A percentile compares a stretch with the other conserved stretches of the same genome.
phyloP scores from a whole-genome alignment of 2,329 filamentous ascomycete genomes.

The Aureobasidium sp. region DNA sequence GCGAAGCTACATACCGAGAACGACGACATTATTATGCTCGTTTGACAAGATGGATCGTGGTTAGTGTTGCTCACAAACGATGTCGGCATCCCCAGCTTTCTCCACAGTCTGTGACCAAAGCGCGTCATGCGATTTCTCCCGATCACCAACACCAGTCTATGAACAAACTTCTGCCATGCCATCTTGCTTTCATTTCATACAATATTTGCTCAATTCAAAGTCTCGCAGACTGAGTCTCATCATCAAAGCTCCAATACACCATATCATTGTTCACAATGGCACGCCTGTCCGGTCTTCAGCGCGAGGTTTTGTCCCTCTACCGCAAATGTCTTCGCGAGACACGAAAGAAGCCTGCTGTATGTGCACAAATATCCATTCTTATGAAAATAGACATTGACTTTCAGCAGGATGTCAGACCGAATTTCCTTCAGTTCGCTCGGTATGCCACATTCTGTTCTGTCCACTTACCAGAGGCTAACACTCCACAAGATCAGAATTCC shows the following conservation, averaged over 20 bases:
- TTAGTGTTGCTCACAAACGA: background rate
- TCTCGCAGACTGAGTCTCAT: background rate
- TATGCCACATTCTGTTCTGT: background rate
- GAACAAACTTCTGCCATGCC: background rate
- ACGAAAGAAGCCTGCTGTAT: constrained; percentile 69
- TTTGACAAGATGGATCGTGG: background rate
- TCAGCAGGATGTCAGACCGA: constrained; percentile 19
- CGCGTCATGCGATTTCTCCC: background rate
- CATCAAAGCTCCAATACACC: background rate
- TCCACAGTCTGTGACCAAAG: background rate
- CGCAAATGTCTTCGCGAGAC: constrained; percentile 76
- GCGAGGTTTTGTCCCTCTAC: constrained; percentile 79
- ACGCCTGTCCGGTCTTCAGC: constrained; percentile 78
- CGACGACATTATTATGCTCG: constrained; percentile 10
- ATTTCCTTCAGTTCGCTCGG: constrained; percentile 28
- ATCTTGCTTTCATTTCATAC: background rate
- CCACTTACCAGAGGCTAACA: background rate
- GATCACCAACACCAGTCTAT: background rate
- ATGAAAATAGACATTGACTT: background rate
- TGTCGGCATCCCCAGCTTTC: constrained; percentile 1
- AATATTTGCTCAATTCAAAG: background rate
- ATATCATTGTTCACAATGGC: constrained; percentile 21
- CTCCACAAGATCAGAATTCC: constrained; percentile 61
- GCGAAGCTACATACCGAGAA: constrained; percentile 10
- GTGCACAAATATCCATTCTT: constrained; percentile 20